A percentile compares a stretch with the other conserved stretches of the same genome.
Evolutionary conservation across 192 early-diverging fungal genomes (phyloP).

Genomic region (Entrophospora sp.): DNA sequence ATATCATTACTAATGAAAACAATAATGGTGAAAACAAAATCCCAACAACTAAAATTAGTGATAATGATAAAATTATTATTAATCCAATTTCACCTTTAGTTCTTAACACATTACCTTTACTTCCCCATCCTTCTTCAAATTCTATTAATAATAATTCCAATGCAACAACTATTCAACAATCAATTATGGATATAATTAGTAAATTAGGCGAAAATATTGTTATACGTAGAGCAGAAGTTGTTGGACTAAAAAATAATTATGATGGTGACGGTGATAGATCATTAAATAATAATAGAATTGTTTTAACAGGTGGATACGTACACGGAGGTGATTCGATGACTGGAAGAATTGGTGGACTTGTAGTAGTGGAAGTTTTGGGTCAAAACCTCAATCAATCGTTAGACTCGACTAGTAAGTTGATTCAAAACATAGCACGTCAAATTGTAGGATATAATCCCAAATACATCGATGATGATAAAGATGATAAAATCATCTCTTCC

Average conservation of each 20-base stretch:
- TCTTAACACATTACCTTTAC: constrained; percentile 39
- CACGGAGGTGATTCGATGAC: constrained; percentile 59
- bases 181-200: constrained; percentile 68
- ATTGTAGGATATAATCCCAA: constrained; percentile 74
- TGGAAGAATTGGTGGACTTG: constrained; percentile 76
- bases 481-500: no score
- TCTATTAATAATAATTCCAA: constrained; percentile 1
- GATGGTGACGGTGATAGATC: no score
- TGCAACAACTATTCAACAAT: constrained; percentile 45
- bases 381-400: constrained; percentile 12
- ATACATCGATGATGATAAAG: constrained; percentile 39
- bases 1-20: no score
- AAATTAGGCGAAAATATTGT: constrained; percentile 86
- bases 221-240: constrained; percentile 57
- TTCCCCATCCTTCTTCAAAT: constrained; percentile 37
- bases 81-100: constrained; percentile 29
- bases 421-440: constrained; percentile 74
- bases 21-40: no score
- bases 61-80: no score
- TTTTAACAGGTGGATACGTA: constrained; percentile 56
- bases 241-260: constrained; percentile 26
- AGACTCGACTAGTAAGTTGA: constrained; percentile 42
- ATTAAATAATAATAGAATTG: constrained; percentile 23
- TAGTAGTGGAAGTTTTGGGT: constrained; percentile 43
- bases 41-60: no score